Evolutionary conservation across 768 basidiomycete species (phyloP).

Genomic region (Myochromella boudieri): DNA sequence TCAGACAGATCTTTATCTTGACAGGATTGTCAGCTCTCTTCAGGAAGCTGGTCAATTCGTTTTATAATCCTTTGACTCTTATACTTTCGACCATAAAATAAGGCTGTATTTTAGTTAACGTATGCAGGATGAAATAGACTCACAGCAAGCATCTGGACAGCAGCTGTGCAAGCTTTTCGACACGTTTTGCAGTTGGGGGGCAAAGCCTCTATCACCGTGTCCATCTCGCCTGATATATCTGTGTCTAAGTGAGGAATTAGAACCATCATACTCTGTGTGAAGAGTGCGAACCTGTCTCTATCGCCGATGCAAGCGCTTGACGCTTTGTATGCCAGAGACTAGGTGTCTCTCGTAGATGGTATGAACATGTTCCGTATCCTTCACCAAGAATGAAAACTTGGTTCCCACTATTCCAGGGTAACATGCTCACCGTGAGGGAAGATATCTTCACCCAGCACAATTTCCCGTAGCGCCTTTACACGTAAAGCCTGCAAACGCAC

Average conservation of each 20-base stretch:
- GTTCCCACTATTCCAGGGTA: neutral
- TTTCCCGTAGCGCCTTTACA: conserved; percentile 47
- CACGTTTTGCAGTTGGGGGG: conserved; percentile 48
- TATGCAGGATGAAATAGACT: conserved; percentile 17
- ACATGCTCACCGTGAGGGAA: conserved; percentile 60
- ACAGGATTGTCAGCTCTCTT: conserved; percentile 16
- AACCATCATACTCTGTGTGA: neutral
- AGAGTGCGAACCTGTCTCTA: conserved; percentile 50
- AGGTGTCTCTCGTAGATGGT: conserved; percentile 45
- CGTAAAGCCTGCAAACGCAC: conserved; percentile 59
- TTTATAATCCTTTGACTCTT: conserved; percentile 58
- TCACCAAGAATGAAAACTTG: neutral
- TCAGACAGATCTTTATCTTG: neutral
- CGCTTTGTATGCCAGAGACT: conserved; percentile 54
- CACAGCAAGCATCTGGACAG: conserved; percentile 70
- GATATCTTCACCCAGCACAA: conserved; percentile 58
- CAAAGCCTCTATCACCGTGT: conserved; percentile 43
- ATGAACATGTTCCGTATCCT: conserved; percentile 62
- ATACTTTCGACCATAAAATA: conserved; percentile 42
- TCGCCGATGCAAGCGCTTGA: conserved; percentile 39
- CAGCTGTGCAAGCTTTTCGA: conserved; percentile 59
- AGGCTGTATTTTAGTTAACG: neutral
- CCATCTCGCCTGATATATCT: conserved; percentile 71
- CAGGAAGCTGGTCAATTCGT: conserved; percentile 48
- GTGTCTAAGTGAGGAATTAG: conserved; percentile 41